phyloP scores from a whole-genome alignment of 2,329 filamentous ascomycete genomes.

The Ceratocystis cubensis region DNA sequence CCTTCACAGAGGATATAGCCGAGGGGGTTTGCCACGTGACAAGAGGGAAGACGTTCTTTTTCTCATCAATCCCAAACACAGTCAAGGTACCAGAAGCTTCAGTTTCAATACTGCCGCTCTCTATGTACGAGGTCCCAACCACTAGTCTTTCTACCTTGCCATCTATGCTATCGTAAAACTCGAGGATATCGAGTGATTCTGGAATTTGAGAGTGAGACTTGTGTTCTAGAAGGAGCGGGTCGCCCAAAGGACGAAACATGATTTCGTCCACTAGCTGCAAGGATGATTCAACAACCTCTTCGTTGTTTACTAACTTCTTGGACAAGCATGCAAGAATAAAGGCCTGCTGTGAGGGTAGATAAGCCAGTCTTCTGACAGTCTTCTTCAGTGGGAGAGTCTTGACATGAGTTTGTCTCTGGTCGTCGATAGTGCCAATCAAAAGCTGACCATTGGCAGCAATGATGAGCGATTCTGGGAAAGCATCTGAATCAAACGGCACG shows the following conservation, averaged over 20 bases:
- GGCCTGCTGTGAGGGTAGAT: conserved; percentile 63
- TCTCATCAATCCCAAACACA: conserved; percentile 67
- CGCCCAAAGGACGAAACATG: conserved; percentile 62
- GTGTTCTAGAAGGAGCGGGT: conserved; percentile 49
- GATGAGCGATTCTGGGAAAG: conserved; percentile 68
- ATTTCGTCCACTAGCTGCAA: conserved; percentile 87
- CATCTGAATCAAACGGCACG: conserved; percentile 68
- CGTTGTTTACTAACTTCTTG: conserved; percentile 54
- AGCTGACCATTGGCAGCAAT: conserved; percentile 67
- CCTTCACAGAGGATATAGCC: conserved; percentile 64
- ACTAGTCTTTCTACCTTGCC: conserved; percentile 63
- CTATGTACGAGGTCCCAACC: conserved; percentile 62
- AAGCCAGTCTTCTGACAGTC: conserved; percentile 76
- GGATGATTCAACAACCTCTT: conserved; percentile 65
- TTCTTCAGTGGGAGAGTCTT: conserved; percentile 65
- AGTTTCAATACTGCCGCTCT: background rate
- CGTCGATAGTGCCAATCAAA: conserved; percentile 70
- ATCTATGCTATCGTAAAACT: conserved; percentile 49
- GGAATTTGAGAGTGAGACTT: conserved; percentile 53
- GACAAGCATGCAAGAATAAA: conserved; percentile 83
- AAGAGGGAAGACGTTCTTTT: conserved; percentile 61
- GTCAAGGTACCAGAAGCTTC: conserved; percentile 29
- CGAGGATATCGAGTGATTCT: conserved; percentile 68
- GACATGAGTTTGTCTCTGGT: conserved; percentile 76
- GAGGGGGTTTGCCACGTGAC: conserved; percentile 59